Evolutionary conservation across 805 yeast species (phyloP).

Genomic region (Dipodascus albidus): DNA sequence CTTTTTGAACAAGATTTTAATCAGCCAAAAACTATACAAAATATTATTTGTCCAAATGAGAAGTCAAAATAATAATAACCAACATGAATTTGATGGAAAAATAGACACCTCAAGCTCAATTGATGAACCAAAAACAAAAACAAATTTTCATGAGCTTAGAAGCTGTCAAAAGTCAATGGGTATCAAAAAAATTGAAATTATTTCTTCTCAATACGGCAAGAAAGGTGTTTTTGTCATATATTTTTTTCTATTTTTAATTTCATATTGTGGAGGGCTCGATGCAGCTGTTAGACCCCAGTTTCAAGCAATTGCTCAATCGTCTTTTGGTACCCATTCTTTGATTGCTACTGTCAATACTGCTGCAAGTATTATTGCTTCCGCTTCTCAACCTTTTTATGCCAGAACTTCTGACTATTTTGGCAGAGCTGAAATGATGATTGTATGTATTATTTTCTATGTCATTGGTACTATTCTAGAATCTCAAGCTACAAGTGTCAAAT

Average conservation of each 20-base stretch:
- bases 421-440: constrained; percentile 39
- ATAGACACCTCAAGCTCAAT: too few species aligned
- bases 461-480: constrained; percentile 57
- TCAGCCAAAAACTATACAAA: too few species aligned
- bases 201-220: constrained; percentile 36
- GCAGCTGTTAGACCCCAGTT: constrained; percentile 41
- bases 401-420: constrained; percentile 56
- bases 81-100: too few species aligned
- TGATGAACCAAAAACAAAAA: too few species aligned
- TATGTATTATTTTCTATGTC: constrained; percentile 42
- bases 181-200: constrained; percentile 44
- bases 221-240: constrained; percentile 29
- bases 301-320: constrained; percentile 44
- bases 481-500: constrained; percentile 43
- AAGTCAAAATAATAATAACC: too few species aligned
- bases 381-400: constrained; percentile 53
- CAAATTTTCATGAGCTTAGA: too few species aligned
- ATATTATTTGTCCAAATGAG: too few species aligned
- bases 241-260: too few species aligned
- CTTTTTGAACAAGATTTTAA: too few species aligned
- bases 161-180: constrained; percentile 32
- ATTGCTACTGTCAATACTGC: constrained; percentile 49
- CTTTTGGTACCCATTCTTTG: constrained; percentile 43
- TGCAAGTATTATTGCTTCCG: constrained; percentile 51
- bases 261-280: constrained; percentile 53